These are phyloP conservation scores for Skeletonema grethae DNA, from an alignment of 108 stramenopile species.

Conservation along the genomic window DNA sequence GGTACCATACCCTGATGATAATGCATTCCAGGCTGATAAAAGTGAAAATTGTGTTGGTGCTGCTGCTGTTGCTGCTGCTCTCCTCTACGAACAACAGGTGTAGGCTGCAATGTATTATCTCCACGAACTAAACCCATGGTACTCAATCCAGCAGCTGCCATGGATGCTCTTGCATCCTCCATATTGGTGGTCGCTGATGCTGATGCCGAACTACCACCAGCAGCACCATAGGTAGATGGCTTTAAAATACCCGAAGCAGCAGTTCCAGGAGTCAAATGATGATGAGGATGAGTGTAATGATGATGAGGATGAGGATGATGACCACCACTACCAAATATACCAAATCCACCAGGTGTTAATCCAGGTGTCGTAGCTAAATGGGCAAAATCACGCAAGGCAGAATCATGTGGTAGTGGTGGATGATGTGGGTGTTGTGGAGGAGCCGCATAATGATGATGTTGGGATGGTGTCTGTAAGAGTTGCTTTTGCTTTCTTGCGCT, in stretches of 20 bases:
- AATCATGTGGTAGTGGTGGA: neutral
- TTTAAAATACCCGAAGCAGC: conserved; percentile 7
- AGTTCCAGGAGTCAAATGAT: conserved; percentile 1
- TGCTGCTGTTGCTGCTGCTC: conserved; percentile 11
- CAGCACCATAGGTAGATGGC: conserved; percentile 9
- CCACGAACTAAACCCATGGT: conserved; percentile 39
- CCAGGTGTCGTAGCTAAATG: conserved; percentile 3
- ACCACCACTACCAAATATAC: conserved; percentile 11
- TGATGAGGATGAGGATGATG: conserved; percentile 3
- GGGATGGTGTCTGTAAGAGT: neutral
- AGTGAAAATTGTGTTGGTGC: conserved; percentile 15
- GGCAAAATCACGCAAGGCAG: conserved; percentile 12
- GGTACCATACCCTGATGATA: conserved; percentile 20
- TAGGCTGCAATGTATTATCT: conserved; percentile 38
- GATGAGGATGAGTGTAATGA: conserved; percentile 9
- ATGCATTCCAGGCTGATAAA: conserved; percentile 28
- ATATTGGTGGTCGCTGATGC: neutral
- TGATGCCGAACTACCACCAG: neutral
- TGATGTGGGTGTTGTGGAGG: neutral
- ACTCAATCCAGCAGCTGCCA: conserved; percentile 13
- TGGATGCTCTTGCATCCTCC: neutral
- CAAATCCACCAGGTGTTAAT: conserved; percentile 7
- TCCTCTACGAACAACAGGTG: conserved; percentile 29
- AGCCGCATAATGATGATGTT: neutral
- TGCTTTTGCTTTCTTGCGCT: neutral